Evolutionary conservation across 345 rosid species (phyloP).

Genomic region (Syzygium aqueum): DNA sequence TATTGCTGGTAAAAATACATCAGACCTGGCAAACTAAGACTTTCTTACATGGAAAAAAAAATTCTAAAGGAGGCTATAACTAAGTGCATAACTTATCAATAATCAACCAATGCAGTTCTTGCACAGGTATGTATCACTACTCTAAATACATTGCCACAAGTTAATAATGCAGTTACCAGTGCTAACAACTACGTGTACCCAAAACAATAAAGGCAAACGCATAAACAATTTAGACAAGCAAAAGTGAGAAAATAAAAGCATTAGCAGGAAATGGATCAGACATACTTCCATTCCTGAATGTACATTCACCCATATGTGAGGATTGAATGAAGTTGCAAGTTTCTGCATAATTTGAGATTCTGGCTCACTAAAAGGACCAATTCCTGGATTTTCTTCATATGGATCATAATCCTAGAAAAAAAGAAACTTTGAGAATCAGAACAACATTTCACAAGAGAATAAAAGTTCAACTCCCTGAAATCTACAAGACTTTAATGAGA

Average conservation of each 20-base stretch:
- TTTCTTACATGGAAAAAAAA: background rate
- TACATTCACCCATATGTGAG: constrained; percentile 93
- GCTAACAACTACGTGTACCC: background rate
- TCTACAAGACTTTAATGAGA: background rate
- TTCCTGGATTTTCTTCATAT: constrained; percentile 95
- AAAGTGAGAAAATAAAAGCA: background rate
- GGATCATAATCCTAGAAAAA: constrained; percentile 86
- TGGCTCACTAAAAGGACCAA: constrained; percentile 90
- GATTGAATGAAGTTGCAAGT: constrained; percentile 84
- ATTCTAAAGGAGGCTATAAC: background rate
- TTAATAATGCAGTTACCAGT: background rate
- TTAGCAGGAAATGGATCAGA: background rate
- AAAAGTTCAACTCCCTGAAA: background rate
- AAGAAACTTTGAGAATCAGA: background rate
- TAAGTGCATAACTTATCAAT: background rate
- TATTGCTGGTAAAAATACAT: background rate
- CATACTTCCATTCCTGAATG: constrained; percentile 97
- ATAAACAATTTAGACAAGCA: background rate
- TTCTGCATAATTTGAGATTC: constrained; percentile 88
- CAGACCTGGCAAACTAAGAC: background rate
- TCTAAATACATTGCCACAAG: background rate
- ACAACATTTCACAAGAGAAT: background rate
- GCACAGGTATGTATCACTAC: background rate
- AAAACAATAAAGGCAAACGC: background rate
- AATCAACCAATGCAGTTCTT: background rate